A percentile compares a stretch with the other conserved stretches of the same genome.
Conservation (phyloP, 805 yeast species). For the Schwanniomyces polymorphus region DNA sequence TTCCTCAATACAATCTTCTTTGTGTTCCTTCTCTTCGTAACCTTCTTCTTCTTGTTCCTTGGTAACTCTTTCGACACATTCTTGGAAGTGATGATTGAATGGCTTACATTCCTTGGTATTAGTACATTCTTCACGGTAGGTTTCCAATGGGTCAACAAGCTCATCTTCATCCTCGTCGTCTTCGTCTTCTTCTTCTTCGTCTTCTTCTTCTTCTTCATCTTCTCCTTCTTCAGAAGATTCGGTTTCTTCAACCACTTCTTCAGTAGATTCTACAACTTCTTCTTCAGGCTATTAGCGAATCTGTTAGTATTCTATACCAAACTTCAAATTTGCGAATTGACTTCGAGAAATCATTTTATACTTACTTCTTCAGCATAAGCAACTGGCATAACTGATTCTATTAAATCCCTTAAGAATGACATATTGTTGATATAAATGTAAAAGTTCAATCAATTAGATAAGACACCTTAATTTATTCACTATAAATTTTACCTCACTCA, state of each 20-base stretch:
- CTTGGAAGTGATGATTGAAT: slow-evolving; percentile 84
- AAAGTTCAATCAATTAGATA: background rate
- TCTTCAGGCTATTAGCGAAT: slow-evolving; percentile 21
- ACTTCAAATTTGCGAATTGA: background rate
- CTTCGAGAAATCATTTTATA: too few species aligned
- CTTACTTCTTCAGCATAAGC: slow-evolving; percentile 80
- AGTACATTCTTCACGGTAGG: slow-evolving; percentile 58
- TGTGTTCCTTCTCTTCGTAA: slow-evolving; percentile 75
- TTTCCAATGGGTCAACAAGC: slow-evolving; percentile 47
- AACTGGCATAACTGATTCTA: slow-evolving; percentile 77
- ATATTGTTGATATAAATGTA: slow-evolving; percentile 15
- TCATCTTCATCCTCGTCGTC: slow-evolving; percentile 72
- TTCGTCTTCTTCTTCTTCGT: slow-evolving; percentile 58
- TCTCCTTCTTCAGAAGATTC: slow-evolving; percentile 26
- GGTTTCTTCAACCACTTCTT: slow-evolving; percentile 35
- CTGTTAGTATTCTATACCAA: slow-evolving; percentile 12
- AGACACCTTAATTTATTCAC: slow-evolving; percentile 1
- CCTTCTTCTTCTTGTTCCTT: slow-evolving; percentile 81
- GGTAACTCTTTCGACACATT: slow-evolving; percentile 94
- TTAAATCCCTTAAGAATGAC: slow-evolving; percentile 67
- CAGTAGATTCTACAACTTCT: slow-evolving; percentile 36
- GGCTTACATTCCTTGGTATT: slow-evolving; percentile 67
- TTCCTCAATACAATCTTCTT: slow-evolving; percentile 98
- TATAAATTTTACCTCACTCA: background rate
- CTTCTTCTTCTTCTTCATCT: slow-evolving; percentile 48